phyloP scores from a whole-genome alignment of 1,284 basidiomycete species.

The Apiotrichum laibachii region DNA sequence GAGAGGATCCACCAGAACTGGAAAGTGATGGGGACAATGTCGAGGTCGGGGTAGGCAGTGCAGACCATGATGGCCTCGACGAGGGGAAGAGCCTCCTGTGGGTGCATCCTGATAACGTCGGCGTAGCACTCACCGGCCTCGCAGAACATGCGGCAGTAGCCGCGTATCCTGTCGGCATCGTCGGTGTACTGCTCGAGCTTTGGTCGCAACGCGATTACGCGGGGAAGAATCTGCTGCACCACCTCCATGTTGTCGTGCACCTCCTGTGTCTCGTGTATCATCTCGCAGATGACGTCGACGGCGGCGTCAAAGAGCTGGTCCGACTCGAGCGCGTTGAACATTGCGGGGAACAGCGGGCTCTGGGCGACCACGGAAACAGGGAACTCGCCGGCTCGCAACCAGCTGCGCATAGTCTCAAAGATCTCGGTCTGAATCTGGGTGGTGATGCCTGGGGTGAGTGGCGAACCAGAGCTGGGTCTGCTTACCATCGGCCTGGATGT shows the following conservation, averaged over 20 bases:
- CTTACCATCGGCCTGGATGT: constrained; percentile 82
- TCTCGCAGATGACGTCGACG: constrained; percentile 86
- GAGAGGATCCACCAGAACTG: constrained; percentile 96
- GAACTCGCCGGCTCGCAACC: constrained; percentile 87
- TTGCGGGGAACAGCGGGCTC: constrained; percentile 77
- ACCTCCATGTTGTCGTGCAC: constrained; percentile 88
- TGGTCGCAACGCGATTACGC: constrained; percentile 69
- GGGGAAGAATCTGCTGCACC: constrained; percentile 82
- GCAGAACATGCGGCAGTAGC: constrained; percentile 85
- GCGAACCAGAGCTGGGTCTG: constrained; percentile 8
- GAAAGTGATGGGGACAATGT: constrained; percentile 97
- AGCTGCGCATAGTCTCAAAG: constrained; percentile 82
- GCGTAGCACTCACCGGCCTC: constrained; percentile 97
- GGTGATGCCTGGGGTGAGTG: constrained; percentile 68
- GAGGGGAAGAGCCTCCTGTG: constrained; percentile 85
- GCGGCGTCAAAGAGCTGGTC: constrained; percentile 89
- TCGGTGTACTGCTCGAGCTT: constrained; percentile 61
- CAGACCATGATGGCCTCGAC: constrained; percentile 94
- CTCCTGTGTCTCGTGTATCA: constrained; percentile 98
- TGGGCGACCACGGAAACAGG: constrained; percentile 63
- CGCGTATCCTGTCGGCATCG: constrained; percentile 84
- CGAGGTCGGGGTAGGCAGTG: constrained; percentile 87
- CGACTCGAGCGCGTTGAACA: constrained; percentile 78
- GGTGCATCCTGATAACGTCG: constrained; percentile 81
- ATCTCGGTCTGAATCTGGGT: constrained; percentile 74